These are phyloP conservation scores for Mucor lusitanicus DNA, from an alignment of 371 early-diverging fungal genomes.

Conservation along the genomic window DNA sequence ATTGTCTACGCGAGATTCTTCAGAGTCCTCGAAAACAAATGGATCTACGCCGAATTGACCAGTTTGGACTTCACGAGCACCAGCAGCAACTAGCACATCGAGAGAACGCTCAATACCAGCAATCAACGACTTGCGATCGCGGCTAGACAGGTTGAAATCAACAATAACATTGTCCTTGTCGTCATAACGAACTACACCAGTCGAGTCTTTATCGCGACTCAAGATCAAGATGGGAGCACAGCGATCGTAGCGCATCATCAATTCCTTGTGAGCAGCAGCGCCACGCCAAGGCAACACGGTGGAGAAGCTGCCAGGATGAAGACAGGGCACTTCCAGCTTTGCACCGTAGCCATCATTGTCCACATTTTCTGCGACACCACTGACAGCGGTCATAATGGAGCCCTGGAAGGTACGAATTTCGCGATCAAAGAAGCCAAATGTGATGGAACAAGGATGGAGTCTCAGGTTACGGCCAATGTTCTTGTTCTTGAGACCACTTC, in stretches of 20 bases:
- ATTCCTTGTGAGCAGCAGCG: constrained; percentile 53
- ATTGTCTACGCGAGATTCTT: constrained; percentile 40
- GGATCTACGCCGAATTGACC: constrained; percentile 50
- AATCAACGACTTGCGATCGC: constrained; percentile 54
- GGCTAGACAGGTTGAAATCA: constrained; percentile 53
- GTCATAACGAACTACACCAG: constrained; percentile 34
- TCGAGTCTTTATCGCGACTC: constrained; percentile 70
- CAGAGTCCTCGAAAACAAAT: constrained; percentile 36
- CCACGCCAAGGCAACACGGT: constrained; percentile 59
- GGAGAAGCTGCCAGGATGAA: constrained; percentile 56
- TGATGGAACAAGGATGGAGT: constrained; percentile 66
- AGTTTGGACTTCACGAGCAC: constrained; percentile 67
- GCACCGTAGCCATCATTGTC: constrained; percentile 69
- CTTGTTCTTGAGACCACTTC: constrained; percentile 70
- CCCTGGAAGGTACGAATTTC: constrained; percentile 57
- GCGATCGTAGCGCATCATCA: constrained; percentile 53
- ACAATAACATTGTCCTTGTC: constrained; percentile 30
- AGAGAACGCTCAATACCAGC: constrained; percentile 55
- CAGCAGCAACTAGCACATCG: constrained; percentile 61
- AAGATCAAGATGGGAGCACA: constrained; percentile 59
- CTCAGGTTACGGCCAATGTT: constrained; percentile 71
- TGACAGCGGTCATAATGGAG: constrained; percentile 73
- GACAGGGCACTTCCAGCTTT: constrained; percentile 67
- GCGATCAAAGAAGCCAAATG: constrained; percentile 65
- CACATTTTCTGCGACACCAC: constrained; percentile 49